Base-by-base conservation (phyloP, 768 basidiomycete genomes). In the Russula earlei region DNA sequence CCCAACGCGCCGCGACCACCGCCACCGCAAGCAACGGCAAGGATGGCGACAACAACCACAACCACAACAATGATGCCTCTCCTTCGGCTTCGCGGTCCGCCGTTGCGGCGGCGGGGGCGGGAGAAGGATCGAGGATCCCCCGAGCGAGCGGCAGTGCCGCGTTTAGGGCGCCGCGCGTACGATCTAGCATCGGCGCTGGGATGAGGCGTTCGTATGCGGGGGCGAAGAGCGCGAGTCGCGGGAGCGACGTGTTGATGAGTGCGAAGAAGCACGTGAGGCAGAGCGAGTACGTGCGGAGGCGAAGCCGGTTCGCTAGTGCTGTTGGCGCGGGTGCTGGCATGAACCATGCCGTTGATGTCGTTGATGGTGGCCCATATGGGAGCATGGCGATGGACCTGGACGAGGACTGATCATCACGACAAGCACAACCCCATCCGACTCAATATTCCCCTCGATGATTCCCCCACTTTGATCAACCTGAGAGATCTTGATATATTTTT, bases 211-310 rank as follows among this genome's bases (percentile, higher is more conserved):
- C 68, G 47, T 59, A 67, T 6, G 69, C 68, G 1, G 70, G 64
- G 2, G 60, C 67, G 19, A 68, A 67, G 66, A 52, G 61, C 25
- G 62, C 62, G 29, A 52, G 61, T 38, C 63, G 65, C 1, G 67
- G 66, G 19, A 65, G 62, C 40, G 71, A 70, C 29, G 62, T 81
- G 60, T 54, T 79, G 65, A 74, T 82, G 75, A 83, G 80, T 54
- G 83, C 83, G 62, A 87, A 83, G 78, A 87, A 81, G 69, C 72
- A 80, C 58, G 80, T 77, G 52, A 80, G 87, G 65, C 85, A 86
- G 74, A 90, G 86, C 62, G 87, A 89, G 72, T 82, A 84, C 64
- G 75, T 77, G 20, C 72, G 82, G 61, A 71, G 84, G 65, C 73
- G 70, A 65, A 86, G 80, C 60, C 71, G 74, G 15, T 68, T 61